A percentile compares a stretch with the other conserved stretches of the same genome.
These are phyloP conservation scores for Kwoniella bestiolae DNA, from an alignment of 768 basidiomycete species.

Conservation along the genomic window DNA sequence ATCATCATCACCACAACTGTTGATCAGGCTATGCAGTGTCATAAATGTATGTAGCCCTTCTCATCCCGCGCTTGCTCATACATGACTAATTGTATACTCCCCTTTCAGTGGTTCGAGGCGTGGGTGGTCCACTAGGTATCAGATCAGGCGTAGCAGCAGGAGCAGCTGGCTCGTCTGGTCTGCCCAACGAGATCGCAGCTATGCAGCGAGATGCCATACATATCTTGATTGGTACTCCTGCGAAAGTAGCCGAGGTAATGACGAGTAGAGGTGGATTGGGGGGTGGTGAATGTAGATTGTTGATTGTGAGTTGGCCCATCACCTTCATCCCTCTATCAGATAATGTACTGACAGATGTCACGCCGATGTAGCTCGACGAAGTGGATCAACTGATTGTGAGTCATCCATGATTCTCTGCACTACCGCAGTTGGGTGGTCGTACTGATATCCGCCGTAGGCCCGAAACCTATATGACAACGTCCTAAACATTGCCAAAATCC, in stretches of 20 bases:
- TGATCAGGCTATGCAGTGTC: slow-evolving; percentile 95
- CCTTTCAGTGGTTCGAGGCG: slow-evolving; percentile 65
- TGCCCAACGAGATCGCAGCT: slow-evolving; percentile 75
- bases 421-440: neutral
- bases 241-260: slow-evolving; percentile 91
- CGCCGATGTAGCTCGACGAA: slow-evolving; percentile 82
- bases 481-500: slow-evolving; percentile 84
- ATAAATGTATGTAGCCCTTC: slow-evolving; percentile 45
- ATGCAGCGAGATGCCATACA: slow-evolving; percentile 92
- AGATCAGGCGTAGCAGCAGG: slow-evolving; percentile 82
- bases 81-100: neutral
- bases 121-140: slow-evolving; percentile 91
- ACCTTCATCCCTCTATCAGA: no score
- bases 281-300: slow-evolving; percentile 85
- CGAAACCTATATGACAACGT: slow-evolving; percentile 95
- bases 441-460: slow-evolving; percentile 56
- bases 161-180: slow-evolving; percentile 66
- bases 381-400: slow-evolving; percentile 90
- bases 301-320: slow-evolving; percentile 65
- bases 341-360: no score
- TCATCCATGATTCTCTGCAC: neutral
- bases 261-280: slow-evolving; percentile 74
- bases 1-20: slow-evolving; percentile 97
- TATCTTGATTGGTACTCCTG: slow-evolving; percentile 94
- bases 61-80: neutral